phyloP scores from a whole-genome alignment of 352 stramenopile species.

The Phytophthora chlamydospora region DNA sequence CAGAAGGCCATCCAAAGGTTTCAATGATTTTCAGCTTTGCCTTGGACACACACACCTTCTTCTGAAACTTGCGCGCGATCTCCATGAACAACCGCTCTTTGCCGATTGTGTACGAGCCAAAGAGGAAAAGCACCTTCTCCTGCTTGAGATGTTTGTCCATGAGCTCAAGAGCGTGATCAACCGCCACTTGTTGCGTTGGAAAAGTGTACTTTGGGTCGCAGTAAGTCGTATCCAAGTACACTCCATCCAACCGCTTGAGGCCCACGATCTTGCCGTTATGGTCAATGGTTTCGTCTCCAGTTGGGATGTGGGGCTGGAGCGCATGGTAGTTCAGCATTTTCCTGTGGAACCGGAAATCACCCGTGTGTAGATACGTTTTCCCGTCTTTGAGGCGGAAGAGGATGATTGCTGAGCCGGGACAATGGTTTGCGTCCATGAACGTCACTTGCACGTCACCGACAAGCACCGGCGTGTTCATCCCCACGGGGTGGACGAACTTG shows the following conservation, averaged over 20 bases:
- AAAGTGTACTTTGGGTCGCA: constrained; percentile 95
- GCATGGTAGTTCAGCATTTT: constrained; percentile 73
- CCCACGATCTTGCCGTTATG: constrained; percentile 34
- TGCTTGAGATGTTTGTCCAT: constrained; percentile 54
- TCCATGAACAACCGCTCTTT: constrained; percentile 98
- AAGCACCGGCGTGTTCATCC: constrained; percentile 89
- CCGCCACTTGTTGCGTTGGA: constrained; percentile 85
- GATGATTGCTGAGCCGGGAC: constrained; percentile 95
- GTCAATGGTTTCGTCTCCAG: constrained; percentile 31
- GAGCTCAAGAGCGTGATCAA: constrained; percentile 67
- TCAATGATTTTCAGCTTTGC: constrained; percentile 87
- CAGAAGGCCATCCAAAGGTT: constrained; percentile 83
- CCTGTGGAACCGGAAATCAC: constrained; percentile 82
- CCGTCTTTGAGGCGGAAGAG: constrained; percentile 90
- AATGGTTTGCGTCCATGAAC: constrained; percentile 97
- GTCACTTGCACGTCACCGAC: constrained; percentile 92
- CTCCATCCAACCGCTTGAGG: constrained; percentile 57
- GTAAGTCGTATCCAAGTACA: constrained; percentile 98
- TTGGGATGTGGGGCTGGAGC: constrained; percentile 53
- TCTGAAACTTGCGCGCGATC: constrained; percentile 77
- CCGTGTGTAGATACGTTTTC: constrained; percentile 92
- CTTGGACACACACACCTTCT: constrained; percentile 83
- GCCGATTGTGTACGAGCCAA: constrained; percentile 97
- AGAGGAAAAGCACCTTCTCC: constrained; percentile 92
- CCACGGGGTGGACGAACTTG: constrained; percentile 92